Base-by-base conservation (phyloP, 495 filamentous ascomycete genomes). In the Annulohypoxylon moriforme region DNA sequence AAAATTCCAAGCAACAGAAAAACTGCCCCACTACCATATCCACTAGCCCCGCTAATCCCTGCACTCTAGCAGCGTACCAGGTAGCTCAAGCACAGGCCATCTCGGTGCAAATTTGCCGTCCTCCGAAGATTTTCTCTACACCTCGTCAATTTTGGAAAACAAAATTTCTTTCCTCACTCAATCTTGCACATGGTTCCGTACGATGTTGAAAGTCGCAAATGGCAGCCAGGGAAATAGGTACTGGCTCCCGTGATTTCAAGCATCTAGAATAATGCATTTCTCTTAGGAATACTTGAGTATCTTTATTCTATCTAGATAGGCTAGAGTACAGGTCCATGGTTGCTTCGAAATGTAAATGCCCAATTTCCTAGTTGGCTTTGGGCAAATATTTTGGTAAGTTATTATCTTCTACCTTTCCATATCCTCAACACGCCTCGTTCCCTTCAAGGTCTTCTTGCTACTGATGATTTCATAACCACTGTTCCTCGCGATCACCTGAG, bases 401-500 rank as follows among this genome's bases (percentile, higher is more conserved):
- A 60, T 22, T 24, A 11, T 29, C 18, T 40, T 16, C n/a, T 29
- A 18, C 24, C 36, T 27, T 50, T 46, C 16, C 29, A 27, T 46
- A 56, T 57, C 47, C 38, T 24, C 24, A 34, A 14, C 38, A 46
- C 3, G 36, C 58, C 29, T 52, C 29, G 27, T 62, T 56, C 47
- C 61, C 40, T 44, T 20, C 7, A 27, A 38, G 27, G 25, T 56
- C 9, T 13, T 34, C 16, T 68, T 50, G 76, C 76, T 78, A 76
- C 57, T 78, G 76, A 78, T 78, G 76, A 78, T 60, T 33, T 46
- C 33, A 69, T 71, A 75, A 70, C 80, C 81, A 85, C 81, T 73
- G 82, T 83, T 84, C 81, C 60, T 62, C 78, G 94, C 87, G 91
- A 97, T 87, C 81, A 84, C 88, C 89, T 94, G 95, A 94, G 91